A percentile compares a stretch with the other conserved stretches of the same genome.
These are phyloP conservation scores for Anaeromyces robustus DNA, from an alignment of 192 early-diverging fungal genomes.

Conservation along the genomic window DNA sequence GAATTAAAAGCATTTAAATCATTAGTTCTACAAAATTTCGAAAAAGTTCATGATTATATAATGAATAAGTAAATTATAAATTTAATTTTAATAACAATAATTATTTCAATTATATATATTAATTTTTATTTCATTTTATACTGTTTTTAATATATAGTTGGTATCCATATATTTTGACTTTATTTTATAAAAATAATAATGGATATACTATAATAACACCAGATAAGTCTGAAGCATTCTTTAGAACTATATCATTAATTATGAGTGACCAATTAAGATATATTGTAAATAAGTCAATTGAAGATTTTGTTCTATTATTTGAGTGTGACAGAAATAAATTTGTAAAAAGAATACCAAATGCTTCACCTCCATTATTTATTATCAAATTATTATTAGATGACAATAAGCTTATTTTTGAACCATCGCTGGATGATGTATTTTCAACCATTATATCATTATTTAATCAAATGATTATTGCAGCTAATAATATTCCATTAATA, in stretches of 20 bases:
- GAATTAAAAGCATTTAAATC: conserved; percentile 32
- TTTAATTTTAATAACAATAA: neutral
- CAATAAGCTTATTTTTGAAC: conserved; percentile 24
- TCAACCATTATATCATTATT: conserved; percentile 23
- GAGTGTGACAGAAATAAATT: conserved; percentile 9
- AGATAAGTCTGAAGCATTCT: conserved; percentile 34
- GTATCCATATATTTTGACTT: conserved; percentile 41
- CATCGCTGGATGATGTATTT: conserved; percentile 20
- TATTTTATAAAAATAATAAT: conserved; percentile 43
- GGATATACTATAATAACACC: conserved; percentile 32
- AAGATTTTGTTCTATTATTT: conserved; percentile 34
- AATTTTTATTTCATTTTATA: too few relatives aligned
- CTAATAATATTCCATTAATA: neutral
- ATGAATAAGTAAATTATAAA: conserved; percentile 27
- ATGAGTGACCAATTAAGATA: conserved; percentile 29
- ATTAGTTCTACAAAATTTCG: conserved; percentile 22
- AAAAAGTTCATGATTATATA: conserved; percentile 37
- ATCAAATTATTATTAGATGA: conserved; percentile 19
- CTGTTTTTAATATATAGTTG: conserved; percentile 29
- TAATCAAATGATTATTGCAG: conserved; percentile 7
- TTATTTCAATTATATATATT: too few relatives aligned
- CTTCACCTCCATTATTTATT: conserved; percentile 5
- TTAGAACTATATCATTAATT: conserved; percentile 27
- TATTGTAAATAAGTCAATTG: conserved; percentile 23
- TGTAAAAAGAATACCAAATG: conserved; percentile 13